Base-by-base conservation (phyloP, 768 basidiomycete species). In the Suillus subluteus region DNA sequence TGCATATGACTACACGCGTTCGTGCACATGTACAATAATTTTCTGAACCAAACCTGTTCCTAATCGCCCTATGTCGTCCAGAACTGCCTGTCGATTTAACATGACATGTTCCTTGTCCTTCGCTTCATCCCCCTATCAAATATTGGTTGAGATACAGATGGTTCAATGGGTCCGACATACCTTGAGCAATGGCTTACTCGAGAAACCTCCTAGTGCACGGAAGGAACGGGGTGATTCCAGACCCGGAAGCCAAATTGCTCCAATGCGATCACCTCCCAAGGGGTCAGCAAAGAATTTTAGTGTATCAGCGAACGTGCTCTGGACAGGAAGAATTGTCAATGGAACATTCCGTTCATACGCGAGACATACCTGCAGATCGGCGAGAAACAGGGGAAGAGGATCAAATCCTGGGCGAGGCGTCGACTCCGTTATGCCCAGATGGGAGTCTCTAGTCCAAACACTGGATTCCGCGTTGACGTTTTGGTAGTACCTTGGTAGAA, bases 221-320 rank as follows among this genome's bases (percentile, higher is more conserved):
- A 96, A 95, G 6, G 88, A 83, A 56, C 90, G 81, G 1, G 87
- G 77, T 32, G 83, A 79, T 65, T 84, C 85, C 41, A 94, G 78
- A 16, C 81, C 82, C 7, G 94, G 91, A 71, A 96, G 92, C 94
- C 95, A 99, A 2, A 98, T 89, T 0, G 84, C 89, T 7, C 94
- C 96, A 62, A 96, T 90, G 41, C 82, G 81, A 65, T 86, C 82
- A 0, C 96, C 95, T 15, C 98, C 98, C 41, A 88, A 83, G 0
- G 86, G 80, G 69, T 99, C 96, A 71, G 88, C 87, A 82, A 99
- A 99, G 46, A 97, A 82, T 65, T 92, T 86, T 69, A 93, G 84
- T 0, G 90, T 90, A 67, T 94, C 90, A 1, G 86, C 81, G 73
- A 94, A 96, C 6, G 88, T 79, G 23, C 84, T 82, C 92, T 96